Evolutionary conservation across 305 asterid genomes (phyloP), one percentile per base, ranked within the genome.

Genomic region (Caryopteris hybrid): DNA sequence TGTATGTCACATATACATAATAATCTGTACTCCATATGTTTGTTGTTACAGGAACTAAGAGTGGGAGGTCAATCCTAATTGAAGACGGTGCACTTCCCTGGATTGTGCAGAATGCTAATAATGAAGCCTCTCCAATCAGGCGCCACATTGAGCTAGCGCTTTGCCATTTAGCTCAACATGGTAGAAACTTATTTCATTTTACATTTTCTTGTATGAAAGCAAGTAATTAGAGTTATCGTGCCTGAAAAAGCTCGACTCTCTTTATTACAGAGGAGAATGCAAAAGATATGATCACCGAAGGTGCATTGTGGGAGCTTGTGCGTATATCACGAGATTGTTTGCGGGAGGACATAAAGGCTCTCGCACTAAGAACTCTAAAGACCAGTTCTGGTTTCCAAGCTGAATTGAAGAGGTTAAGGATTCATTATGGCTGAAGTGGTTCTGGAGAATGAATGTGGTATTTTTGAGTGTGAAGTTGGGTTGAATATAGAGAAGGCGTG

Each of bases 61-160:
- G 69, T 17, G 89, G 88, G 73, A 81, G 72, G 72, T 91, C 98
- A 61, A 82, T 89, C 65, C 85, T 91, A 31, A 83, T 91, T n/a
- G 96, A 91, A 72, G 95, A 91, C 29, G 91, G 93, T 5, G 85
- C 79, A 25, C 88, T 89, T 75, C 91, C 95, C 29, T 91, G 98
- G 96, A 91, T 91, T 27, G 95, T 91, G 56, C 89, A 84, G 84
- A 89, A 87, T 63, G 88, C 98, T 53, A 89, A 87, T 61, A 87
- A 85, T 38, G 98, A 89, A 78, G 88, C 91, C 34, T 78, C 87
- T 1, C 86, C 86, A 56, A 85, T 91, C 72, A 78, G 92, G 74
- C 93, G 95, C 50, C 95, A 91, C 63, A 72, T 84, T 23, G 98
- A 91, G 79, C 84, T 91, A 59, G 98, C 96, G 14, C 91, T 91